phyloP scores from a whole-genome alignment of 2,329 filamentous ascomycete genomes.

The Cercospora nicotianae region DNA sequence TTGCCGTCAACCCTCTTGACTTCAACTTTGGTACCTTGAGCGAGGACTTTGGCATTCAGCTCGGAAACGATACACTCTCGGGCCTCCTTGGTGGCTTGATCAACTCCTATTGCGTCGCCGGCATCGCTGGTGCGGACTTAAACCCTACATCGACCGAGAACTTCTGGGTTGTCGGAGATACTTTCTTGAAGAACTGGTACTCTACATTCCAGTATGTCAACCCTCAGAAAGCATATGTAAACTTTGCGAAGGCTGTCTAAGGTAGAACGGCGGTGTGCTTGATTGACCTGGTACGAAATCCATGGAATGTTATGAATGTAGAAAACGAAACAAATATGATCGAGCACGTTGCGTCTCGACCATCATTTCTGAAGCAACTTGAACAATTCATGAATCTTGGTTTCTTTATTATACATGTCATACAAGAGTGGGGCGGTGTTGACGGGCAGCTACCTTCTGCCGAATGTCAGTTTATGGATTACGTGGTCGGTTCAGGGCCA shows the following conservation, averaged over 20 bases:
- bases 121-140: slow-evolving; percentile 27
- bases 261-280: background rate
- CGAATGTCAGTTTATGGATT: slow-evolving; percentile 1
- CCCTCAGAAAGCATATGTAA: slow-evolving; percentile 25
- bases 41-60: slow-evolving; percentile 18
- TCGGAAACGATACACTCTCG: slow-evolving; percentile 17
- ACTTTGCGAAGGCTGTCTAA: slow-evolving; percentile 30
- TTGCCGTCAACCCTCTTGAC: slow-evolving; percentile 30
- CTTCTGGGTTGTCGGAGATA: slow-evolving; percentile 30
- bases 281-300: background rate
- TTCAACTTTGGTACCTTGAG: slow-evolving; percentile 28
- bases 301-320: background rate
- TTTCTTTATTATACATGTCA: slow-evolving; percentile 12
- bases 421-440: slow-evolving; percentile 24
- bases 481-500: background rate
- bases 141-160: slow-evolving; percentile 18
- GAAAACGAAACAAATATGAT: background rate
- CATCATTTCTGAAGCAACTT: background rate
- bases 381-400: slow-evolving; percentile 5
- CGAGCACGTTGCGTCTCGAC: background rate
- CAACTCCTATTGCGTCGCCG: slow-evolving; percentile 23
- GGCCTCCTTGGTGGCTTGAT: slow-evolving; percentile 12
- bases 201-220: slow-evolving; percentile 25
- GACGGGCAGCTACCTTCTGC: slow-evolving; percentile 3
- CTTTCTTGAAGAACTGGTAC: slow-evolving; percentile 33